Percentiles rank a stretch among this genome's conserved stretches.
phyloP scores from a whole-genome alignment of 2,329 filamentous ascomycete species.

The Colletotrichum karsti region DNA sequence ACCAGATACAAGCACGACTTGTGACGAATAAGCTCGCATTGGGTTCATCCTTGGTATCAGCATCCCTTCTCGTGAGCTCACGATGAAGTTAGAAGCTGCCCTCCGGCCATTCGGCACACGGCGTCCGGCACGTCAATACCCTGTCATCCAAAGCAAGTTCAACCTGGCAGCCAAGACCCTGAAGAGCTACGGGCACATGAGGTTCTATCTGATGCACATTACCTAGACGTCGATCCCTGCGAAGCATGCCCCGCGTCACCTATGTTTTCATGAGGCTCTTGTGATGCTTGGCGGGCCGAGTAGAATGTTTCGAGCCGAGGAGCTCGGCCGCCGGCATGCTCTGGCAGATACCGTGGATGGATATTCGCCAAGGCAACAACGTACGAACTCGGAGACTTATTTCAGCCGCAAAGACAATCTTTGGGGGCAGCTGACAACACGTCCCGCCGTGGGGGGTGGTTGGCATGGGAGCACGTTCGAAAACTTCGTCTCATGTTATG shows the following conservation, averaged over 20 bases:
- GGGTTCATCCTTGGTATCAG: not conserved
- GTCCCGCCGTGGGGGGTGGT: not conserved
- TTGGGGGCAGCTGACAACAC: not conserved
- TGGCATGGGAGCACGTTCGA: not conserved
- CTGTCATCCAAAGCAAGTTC: not conserved
- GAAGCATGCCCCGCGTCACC: not conserved
- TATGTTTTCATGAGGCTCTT: not conserved
- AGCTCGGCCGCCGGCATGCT: not conserved
- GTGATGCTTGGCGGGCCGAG: not conserved
- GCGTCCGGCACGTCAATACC: not conserved
- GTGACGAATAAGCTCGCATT: not conserved
- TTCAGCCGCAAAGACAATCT: too few species aligned
- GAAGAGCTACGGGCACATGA: not conserved
- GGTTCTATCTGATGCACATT: not conserved
- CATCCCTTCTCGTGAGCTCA: not conserved
- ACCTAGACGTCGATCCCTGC: not conserved
- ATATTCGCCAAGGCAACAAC: not conserved
- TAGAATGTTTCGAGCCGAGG: not conserved
- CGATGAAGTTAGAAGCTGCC: not conserved
- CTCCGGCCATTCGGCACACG: not conserved
- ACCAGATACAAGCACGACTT: not conserved
- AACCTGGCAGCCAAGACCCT: not conserved
- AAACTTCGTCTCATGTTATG: not conserved
- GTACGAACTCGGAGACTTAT: not conserved
- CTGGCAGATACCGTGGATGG: too few species aligned